A percentile compares a stretch with the other conserved stretches of the same genome.
Conservation (phyloP, 345 rosid species). For the Melaleuca alternifolia region DNA sequence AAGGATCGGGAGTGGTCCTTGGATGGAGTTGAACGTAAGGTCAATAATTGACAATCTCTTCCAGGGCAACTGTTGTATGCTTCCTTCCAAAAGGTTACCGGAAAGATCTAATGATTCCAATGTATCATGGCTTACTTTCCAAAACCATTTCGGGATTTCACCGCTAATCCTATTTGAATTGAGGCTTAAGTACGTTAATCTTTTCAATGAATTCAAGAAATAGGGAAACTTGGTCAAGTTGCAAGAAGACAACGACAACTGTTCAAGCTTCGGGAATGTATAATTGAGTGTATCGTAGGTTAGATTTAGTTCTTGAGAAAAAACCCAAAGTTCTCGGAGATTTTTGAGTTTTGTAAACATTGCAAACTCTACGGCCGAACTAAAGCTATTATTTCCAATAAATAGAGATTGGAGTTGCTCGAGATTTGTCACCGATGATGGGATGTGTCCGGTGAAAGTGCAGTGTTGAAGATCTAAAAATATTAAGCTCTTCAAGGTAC, state of each 20-base stretch:
- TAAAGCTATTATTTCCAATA: neutral
- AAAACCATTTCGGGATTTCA: neutral
- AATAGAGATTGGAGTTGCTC: fast-evolving
- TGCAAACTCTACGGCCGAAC: fast-evolving
- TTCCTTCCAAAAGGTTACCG: neutral
- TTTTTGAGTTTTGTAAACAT: neutral
- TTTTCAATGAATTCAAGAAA: neutral
- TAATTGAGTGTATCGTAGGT: fast-evolving
- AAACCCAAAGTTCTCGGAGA: fast-evolving
- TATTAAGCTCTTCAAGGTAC: neutral
- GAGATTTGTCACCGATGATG: fast-evolving
- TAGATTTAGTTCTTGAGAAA: neutral
- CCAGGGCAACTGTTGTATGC: neutral
- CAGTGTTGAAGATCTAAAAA: fast-evolving
- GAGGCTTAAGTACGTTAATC: fast-evolving
- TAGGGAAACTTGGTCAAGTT: neutral
- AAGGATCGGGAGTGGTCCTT: neutral
- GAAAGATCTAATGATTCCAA: fast-evolving
- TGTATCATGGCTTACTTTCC: neutral
- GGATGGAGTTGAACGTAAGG: fast-evolving
- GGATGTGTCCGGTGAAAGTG: neutral
- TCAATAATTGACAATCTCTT: neutral
- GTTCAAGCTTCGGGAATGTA: neutral
- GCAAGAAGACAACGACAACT: fast-evolving
- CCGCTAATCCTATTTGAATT: neutral